phyloP scores from a whole-genome alignment of 805 yeast genomes.

The Yarrowia sp. region DNA sequence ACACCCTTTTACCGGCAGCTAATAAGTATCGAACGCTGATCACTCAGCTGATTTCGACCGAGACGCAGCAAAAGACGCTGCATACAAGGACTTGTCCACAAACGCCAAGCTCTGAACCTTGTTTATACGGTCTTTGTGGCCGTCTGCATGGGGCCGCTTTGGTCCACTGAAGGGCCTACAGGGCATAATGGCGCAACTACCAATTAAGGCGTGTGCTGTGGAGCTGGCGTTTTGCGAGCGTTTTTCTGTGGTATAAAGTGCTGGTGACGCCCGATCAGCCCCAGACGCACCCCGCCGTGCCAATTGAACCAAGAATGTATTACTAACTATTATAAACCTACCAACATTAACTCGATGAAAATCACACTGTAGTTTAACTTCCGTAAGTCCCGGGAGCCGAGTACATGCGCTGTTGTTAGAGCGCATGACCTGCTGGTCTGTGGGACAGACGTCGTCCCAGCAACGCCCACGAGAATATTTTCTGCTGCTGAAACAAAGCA shows the following conservation, averaged over 20 bases:
- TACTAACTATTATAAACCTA: background rate
- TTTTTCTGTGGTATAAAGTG: no score
- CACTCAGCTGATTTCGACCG: constrained; percentile 19
- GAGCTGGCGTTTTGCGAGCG: background rate
- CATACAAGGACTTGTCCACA: background rate
- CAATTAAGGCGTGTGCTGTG: background rate
- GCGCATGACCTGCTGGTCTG: background rate
- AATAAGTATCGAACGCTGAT: background rate
- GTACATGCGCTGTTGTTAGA: background rate
- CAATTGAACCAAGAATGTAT: background rate
- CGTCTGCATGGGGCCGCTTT: constrained; percentile 4
- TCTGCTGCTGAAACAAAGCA: no score
- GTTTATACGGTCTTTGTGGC: background rate
- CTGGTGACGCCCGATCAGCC: background rate
- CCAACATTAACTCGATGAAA: no score
- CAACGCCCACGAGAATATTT: no score
- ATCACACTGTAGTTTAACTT: background rate
- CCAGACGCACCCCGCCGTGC: background rate
- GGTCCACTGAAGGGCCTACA: background rate
- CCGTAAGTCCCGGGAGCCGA: constrained; percentile 16
- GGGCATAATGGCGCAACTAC: background rate
- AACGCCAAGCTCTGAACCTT: background rate
- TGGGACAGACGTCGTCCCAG: background rate
- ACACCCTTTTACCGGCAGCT: background rate
- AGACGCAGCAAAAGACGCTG: constrained; percentile 9